A percentile compares a stretch with the other conserved stretches of the same genome.
Conservation (phyloP, 208 protist species). For the Naegleria gruberi region DNA sequence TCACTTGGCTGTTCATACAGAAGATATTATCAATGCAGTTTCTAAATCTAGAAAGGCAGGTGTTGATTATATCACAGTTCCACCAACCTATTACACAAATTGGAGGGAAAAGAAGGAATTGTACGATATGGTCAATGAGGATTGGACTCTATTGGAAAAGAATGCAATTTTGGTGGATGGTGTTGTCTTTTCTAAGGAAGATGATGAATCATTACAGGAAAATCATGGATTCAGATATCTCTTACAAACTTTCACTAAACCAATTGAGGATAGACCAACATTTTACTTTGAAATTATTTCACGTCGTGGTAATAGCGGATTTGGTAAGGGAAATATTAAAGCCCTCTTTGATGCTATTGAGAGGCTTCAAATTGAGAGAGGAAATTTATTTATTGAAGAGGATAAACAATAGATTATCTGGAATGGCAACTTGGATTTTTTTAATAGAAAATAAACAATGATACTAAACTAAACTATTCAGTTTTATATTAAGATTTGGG, state of each 20-base stretch:
- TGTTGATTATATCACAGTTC: not conserved
- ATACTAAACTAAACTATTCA: too few species aligned
- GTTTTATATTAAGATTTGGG: too few species aligned
- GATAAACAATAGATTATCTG: not conserved
- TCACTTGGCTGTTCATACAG: conserved; percentile 11
- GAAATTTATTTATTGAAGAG: conserved; percentile 8
- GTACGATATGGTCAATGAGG: not conserved
- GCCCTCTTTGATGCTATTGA: conserved; percentile 16
- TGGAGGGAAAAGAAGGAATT: not conserved
- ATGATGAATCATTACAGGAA: not conserved
- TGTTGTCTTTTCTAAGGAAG: not conserved
- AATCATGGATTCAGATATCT: not conserved
- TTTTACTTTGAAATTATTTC: conserved; percentile 23
- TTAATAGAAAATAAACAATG: too few species aligned
- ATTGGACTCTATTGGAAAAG: not conserved
- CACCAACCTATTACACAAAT: not conserved
- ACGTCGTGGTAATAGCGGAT: not conserved
- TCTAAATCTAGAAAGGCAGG: not conserved
- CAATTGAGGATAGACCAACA: conserved; percentile 16
- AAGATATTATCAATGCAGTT: conserved; percentile 13
- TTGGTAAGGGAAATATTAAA: conserved; percentile 18
- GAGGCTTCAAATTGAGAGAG: not conserved
- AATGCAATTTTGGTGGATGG: conserved; percentile 7
- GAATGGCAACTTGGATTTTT: too few species aligned
- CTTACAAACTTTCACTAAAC: conserved; percentile 22